Conservation (phyloP, 2,329 filamentous ascomycete genomes). For the Leptographium wingfieldii region DNA sequence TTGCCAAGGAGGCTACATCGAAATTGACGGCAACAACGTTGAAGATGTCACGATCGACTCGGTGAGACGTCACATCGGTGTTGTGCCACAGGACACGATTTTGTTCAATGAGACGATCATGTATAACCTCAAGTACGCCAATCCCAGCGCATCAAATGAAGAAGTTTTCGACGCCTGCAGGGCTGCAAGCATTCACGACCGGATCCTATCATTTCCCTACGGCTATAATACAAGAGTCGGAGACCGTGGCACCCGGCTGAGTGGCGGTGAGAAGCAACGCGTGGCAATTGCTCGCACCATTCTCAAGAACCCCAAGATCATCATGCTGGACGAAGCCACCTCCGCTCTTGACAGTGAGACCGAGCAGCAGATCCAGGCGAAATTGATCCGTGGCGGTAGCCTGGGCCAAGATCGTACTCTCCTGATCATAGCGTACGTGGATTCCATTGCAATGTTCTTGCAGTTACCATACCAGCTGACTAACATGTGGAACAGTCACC, state of each 20-base stretch:
- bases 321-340: constrained; percentile 61
- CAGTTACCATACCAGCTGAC: neutral
- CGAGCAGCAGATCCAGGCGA: constrained; percentile 45
- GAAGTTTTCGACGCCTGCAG: constrained; percentile 38
- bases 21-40: constrained; percentile 74
- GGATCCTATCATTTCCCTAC: constrained; percentile 39
- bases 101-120: constrained; percentile 41
- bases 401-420: constrained; percentile 80
- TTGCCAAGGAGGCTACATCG: constrained; percentile 63
- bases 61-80: constrained; percentile 80
- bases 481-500: constrained; percentile 39
- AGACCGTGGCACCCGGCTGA: constrained; percentile 39
- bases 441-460: neutral
- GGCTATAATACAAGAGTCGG: constrained; percentile 41
- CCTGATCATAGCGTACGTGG: constrained; percentile 75
- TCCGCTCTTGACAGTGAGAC: constrained; percentile 54
- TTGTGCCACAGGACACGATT: constrained; percentile 93
- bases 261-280: constrained; percentile 48
- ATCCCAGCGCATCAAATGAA: constrained; percentile 32
- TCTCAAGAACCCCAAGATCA: constrained; percentile 55
- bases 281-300: constrained; percentile 52
- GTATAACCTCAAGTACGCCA: constrained; percentile 42
- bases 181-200: constrained; percentile 41
- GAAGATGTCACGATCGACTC: constrained; percentile 85
- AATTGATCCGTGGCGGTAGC: constrained; percentile 49